phyloP scores from a whole-genome alignment of 1,284 basidiomycete species.

The Ganoderma sp. region DNA sequence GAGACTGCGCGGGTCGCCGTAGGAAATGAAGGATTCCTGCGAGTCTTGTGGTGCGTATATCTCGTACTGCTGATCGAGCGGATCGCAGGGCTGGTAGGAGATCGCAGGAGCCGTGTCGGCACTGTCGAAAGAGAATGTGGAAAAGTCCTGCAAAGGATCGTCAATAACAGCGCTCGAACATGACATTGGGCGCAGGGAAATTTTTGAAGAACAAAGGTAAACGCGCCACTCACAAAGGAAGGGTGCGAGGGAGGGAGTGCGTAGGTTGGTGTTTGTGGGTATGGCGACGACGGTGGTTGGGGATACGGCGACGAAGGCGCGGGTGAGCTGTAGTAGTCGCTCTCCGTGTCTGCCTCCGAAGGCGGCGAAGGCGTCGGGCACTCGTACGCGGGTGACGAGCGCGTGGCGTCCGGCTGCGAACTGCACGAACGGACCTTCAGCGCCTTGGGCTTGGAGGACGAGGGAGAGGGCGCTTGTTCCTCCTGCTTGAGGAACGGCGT shows the following conservation, averaged over 20 bases:
- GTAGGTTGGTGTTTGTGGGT: slow-evolving; percentile 34
- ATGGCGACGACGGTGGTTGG: slow-evolving; percentile 37
- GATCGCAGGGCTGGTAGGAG: slow-evolving; percentile 40
- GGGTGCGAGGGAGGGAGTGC: slow-evolving; percentile 47
- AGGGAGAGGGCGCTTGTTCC: slow-evolving; percentile 28
- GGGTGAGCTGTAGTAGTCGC: slow-evolving; percentile 33
- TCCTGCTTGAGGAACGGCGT: slow-evolving; percentile 37
- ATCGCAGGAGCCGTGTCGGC: slow-evolving; percentile 33
- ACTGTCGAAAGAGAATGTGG: slow-evolving; percentile 55
- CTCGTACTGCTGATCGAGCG: slow-evolving; percentile 37
- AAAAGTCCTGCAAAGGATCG: slow-evolving; percentile 44
- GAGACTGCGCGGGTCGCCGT: slow-evolving; percentile 28
- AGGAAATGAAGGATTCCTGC: slow-evolving; percentile 28
- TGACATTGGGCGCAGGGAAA: not conserved
- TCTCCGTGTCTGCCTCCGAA: slow-evolving; percentile 33
- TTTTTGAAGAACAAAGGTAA: no score
- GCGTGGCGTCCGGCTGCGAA: slow-evolving; percentile 40
- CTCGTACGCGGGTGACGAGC: slow-evolving; percentile 24
- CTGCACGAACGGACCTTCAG: slow-evolving; percentile 41
- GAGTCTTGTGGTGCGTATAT: slow-evolving; percentile 27
- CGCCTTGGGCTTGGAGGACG: slow-evolving; percentile 23
- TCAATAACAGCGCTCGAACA: slow-evolving; percentile 30
- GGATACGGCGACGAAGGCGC: slow-evolving; percentile 35
- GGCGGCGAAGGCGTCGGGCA: slow-evolving; percentile 31
- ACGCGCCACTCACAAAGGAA: slow-evolving; percentile 53